A percentile compares a stretch with the other conserved stretches of the same genome.
These are phyloP conservation scores for Vinca major DNA, from an alignment of 305 asterid species.

Conservation along the genomic window DNA sequence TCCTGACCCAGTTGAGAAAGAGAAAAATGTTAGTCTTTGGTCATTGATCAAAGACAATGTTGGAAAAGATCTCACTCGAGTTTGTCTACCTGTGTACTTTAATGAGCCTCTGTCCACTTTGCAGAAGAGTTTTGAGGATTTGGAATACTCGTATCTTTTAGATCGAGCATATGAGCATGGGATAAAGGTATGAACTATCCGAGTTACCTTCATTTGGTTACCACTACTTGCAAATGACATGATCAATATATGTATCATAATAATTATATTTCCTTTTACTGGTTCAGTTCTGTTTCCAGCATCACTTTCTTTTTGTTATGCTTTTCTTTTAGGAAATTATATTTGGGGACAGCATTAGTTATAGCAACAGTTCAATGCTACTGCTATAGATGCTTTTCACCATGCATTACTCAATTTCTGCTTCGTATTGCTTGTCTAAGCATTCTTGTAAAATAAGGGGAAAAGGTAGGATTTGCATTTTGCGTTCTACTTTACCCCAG, in stretches of 20 bases:
- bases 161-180: slow-evolving; percentile 85
- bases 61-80: slow-evolving; percentile 87
- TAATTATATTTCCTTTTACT: slow-evolving; percentile 1
- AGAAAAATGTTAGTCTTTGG: slow-evolving; percentile 86
- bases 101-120: slow-evolving; percentile 88
- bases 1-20: slow-evolving; percentile 90
- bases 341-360: background rate
- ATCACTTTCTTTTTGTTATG: background rate
- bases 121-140: slow-evolving; percentile 85
- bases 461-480: background rate
- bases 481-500: background rate
- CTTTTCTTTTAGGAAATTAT: background rate
- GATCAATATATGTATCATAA: background rate
- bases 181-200: slow-evolving; percentile 54
- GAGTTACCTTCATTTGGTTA: slow-evolving; percentile 3
- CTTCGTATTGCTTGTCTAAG: background rate
- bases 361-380: background rate
- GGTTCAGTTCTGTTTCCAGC: background rate
- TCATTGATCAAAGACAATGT: slow-evolving; percentile 92
- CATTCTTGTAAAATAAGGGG: background rate
- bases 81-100: slow-evolving; percentile 89
- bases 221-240: background rate
- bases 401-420: background rate
- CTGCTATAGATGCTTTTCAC: background rate
- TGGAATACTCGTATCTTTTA: slow-evolving; percentile 84